A percentile compares a stretch with the other conserved stretches of the same genome.
phyloP scores from a whole-genome alignment of 768 basidiomycete genomes.

The Termitomyces sp. region DNA sequence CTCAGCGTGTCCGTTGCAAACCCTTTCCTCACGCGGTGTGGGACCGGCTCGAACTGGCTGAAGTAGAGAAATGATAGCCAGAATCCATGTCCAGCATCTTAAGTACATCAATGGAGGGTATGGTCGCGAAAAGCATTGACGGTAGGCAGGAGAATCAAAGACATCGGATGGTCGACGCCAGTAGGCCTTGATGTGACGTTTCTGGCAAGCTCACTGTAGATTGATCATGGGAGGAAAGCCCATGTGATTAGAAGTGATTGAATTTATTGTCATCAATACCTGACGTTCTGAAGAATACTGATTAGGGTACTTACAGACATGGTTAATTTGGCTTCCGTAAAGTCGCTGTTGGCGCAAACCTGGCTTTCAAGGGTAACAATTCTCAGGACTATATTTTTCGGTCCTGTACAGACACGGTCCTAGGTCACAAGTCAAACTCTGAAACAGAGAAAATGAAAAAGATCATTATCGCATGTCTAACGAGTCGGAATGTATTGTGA shows the following conservation, averaged over 20 bases:
- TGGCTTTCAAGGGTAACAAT: too few relatives aligned
- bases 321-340: too few relatives aligned
- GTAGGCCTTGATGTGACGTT: background rate
- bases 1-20: conserved; percentile 59
- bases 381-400: too few relatives aligned
- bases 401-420: too few relatives aligned
- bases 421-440: too few relatives aligned
- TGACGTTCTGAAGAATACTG: too few relatives aligned
- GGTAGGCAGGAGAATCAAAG: background rate
- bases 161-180: background rate
- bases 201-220: background rate
- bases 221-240: background rate
- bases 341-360: too few relatives aligned
- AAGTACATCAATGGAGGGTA: background rate
- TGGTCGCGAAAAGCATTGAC: background rate
- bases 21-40: conserved; percentile 23
- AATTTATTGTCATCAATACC: too few relatives aligned
- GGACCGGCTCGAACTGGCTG: conserved; percentile 24
- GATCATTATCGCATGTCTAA: too few relatives aligned
- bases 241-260: background rate
- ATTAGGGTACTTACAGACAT: too few relatives aligned
- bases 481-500: too few relatives aligned
- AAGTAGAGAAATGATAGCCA: background rate
- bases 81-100: background rate
- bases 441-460: too few relatives aligned